A percentile compares a stretch with the other conserved stretches of the same genome.
phyloP scores from a whole-genome alignment of 768 basidiomycete genomes.

The Agrocybe pediades region DNA sequence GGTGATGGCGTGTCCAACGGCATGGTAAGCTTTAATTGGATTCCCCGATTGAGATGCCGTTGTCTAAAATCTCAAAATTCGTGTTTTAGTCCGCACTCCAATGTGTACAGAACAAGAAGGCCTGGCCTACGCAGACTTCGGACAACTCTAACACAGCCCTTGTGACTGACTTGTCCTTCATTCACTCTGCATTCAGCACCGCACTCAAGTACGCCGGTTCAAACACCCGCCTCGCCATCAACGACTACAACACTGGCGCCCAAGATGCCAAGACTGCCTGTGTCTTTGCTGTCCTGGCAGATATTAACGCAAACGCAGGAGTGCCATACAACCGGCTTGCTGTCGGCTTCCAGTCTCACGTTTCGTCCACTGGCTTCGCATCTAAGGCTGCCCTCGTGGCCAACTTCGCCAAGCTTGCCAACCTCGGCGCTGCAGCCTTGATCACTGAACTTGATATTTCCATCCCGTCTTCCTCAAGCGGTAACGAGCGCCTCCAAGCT shows the following conservation, averaged over 20 bases:
- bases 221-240: slow-evolving; percentile 14
- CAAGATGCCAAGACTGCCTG: slow-evolving; percentile 16
- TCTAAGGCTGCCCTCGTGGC: slow-evolving; percentile 11
- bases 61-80: neutral
- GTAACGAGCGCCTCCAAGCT: slow-evolving; percentile 14
- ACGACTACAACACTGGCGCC: slow-evolving; percentile 18
- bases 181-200: slow-evolving; percentile 15
- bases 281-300: slow-evolving; percentile 14
- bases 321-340: slow-evolving; percentile 16
- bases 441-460: slow-evolving; percentile 16
- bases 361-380: slow-evolving; percentile 7
- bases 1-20: slow-evolving; percentile 16
- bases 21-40: slow-evolving; percentile 6
- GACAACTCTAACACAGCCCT: slow-evolving; percentile 10
- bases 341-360: slow-evolving; percentile 18
- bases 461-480: slow-evolving; percentile 10
- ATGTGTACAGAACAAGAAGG: slow-evolving; percentile 17
- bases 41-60: neutral
- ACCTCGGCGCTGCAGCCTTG: slow-evolving; percentile 13
- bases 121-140: slow-evolving; percentile 13
- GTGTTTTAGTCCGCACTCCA: slow-evolving; percentile 10
- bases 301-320: slow-evolving; percentile 16
- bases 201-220: slow-evolving; percentile 14
- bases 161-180: slow-evolving; percentile 15
- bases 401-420: slow-evolving; percentile 13